These are phyloP conservation scores for Penicillium fimorum DNA, from an alignment of 495 filamentous ascomycete genomes.

Conservation along the genomic window DNA sequence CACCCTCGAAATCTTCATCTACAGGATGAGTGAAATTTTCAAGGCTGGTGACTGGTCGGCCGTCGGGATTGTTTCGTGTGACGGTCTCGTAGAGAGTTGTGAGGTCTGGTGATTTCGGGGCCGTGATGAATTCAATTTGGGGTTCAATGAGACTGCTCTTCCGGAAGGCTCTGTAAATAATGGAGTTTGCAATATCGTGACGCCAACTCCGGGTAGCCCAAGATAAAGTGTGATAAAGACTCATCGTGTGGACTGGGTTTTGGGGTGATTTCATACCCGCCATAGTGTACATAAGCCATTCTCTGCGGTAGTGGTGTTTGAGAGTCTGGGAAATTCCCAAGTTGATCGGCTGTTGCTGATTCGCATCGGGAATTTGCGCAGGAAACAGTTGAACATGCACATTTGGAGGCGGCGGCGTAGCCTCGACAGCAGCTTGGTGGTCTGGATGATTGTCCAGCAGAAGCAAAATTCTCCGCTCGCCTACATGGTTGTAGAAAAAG, in stretches of 20 bases:
- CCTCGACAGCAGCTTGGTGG: slow-evolving; percentile 19
- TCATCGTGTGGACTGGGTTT: slow-evolving; percentile 4
- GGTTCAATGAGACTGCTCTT: slow-evolving; percentile 8
- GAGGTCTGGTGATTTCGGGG: slow-evolving; percentile 7
- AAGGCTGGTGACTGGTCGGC: neutral
- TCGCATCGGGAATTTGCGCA: slow-evolving; percentile 8
- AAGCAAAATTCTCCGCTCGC: slow-evolving; percentile 22
- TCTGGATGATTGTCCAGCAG: slow-evolving; percentile 25
- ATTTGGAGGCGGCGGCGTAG: slow-evolving; percentile 20
- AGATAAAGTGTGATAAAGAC: slow-evolving; percentile 4
- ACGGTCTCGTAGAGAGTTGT: slow-evolving; percentile 1
- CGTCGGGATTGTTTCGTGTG: neutral
- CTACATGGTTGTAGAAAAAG: slow-evolving; percentile 26
- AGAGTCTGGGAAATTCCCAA: slow-evolving; percentile 29
- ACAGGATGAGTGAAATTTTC: slow-evolving; percentile 5
- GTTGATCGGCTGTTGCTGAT: slow-evolving; percentile 23
- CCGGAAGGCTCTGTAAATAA: slow-evolving; percentile 11
- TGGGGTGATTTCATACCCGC: neutral
- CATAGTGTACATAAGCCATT: slow-evolving; percentile 18
- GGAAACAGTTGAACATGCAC: slow-evolving; percentile 27
- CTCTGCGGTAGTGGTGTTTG: slow-evolving; percentile 24
- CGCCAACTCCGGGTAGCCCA: slow-evolving; percentile 16
- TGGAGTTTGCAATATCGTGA: slow-evolving; percentile 1
- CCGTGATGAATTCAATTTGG: neutral
- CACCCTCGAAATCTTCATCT: neutral